A percentile compares a stretch with the other conserved stretches of the same genome.
phyloP scores from a whole-genome alignment of 139 green algal genomes.

The Ettlia oleoabundans region DNA sequence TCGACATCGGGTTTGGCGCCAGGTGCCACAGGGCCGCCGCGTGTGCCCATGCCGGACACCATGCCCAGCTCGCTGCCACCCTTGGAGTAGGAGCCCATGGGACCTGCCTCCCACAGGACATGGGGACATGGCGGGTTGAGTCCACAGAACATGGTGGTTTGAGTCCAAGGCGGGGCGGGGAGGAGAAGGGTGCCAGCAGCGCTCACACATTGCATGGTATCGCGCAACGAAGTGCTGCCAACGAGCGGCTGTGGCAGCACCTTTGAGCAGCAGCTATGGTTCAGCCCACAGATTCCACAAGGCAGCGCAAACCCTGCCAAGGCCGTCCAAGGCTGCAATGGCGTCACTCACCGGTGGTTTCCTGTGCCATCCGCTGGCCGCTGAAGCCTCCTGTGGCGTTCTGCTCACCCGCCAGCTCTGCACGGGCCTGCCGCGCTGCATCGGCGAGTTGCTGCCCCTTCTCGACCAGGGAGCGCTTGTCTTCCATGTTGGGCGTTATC shows the following conservation, averaged over 20 bases:
- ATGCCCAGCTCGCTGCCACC: background rate
- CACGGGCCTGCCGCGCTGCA: background rate
- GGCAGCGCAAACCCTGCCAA: too few species aligned
- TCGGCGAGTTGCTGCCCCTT: background rate
- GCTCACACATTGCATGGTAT: too few species aligned
- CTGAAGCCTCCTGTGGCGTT: background rate
- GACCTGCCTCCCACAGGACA: too few species aligned
- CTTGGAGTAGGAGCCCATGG: constrained; percentile 6
- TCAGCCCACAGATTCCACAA: too few species aligned
- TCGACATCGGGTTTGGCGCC: background rate
- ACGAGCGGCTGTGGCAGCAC: too few species aligned
- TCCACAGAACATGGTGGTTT: too few species aligned
- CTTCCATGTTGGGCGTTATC: too few species aligned
- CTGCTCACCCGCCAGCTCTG: background rate
- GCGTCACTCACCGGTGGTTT: constrained; percentile 17
- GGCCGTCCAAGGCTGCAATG: too few species aligned
- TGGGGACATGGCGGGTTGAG: too few species aligned
- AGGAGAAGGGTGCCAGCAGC: background rate
- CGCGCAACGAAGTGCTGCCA: too few species aligned
- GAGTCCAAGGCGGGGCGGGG: too few species aligned
- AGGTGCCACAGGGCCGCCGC: background rate
- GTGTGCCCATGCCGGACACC: background rate
- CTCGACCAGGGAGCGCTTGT: background rate
- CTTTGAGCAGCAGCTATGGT: too few species aligned
- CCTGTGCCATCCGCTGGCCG: constrained; percentile 9